Evolutionary conservation across 1,284 basidiomycete species (phyloP), one percentile per base, ranked within the genome.

Genomic region (Leccinum griseonigrum): DNA sequence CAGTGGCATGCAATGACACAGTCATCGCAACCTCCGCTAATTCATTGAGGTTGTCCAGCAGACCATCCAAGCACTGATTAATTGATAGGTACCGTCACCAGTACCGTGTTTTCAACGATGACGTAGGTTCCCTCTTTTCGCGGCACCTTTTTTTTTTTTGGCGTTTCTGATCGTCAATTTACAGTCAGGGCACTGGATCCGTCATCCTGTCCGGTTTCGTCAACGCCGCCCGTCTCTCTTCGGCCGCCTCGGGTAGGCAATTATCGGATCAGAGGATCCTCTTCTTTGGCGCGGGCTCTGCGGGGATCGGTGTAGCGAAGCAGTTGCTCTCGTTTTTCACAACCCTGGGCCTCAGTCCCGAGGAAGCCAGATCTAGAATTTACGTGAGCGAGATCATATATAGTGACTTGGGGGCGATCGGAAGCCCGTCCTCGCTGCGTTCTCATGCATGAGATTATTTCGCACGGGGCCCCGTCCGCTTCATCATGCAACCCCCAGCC

Each of bases 161-260:
- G 4, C 53, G n/a, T 40, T 48, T 34, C 57, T 58, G 68, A 57
- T 71, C 57, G 60, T 63, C 40, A 52, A 51, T 40, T 0, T 13
- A 18, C 61, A 85, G 83, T 59, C 85, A 87, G 72, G 88, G 90
- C 43, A 82, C 83, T 61, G 90, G 90, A 14, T 84, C 88, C 36
- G 92, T 95, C 62, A 83, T 94, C 57, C 81, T 94, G 56, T 89
- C 85, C 43, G 92, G 92, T 13, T 91, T 94, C 75, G 78, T 91
- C 64, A 90, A 90, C 63, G 91, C 92, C 11, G 91, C 92, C 3
- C 81, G 83, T 62, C 78, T 90, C 32, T 80, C 86, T 5, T 83
- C 83, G 54, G 79, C 79, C 29, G 86, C 87, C 31, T 86, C 88
- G 46, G 85, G 85, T 2, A 79, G 77, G 48, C 79, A 83, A 1